phyloP scores from a whole-genome alignment of 202 grass and related monocot species.

The Eragrostis tef region DNA sequence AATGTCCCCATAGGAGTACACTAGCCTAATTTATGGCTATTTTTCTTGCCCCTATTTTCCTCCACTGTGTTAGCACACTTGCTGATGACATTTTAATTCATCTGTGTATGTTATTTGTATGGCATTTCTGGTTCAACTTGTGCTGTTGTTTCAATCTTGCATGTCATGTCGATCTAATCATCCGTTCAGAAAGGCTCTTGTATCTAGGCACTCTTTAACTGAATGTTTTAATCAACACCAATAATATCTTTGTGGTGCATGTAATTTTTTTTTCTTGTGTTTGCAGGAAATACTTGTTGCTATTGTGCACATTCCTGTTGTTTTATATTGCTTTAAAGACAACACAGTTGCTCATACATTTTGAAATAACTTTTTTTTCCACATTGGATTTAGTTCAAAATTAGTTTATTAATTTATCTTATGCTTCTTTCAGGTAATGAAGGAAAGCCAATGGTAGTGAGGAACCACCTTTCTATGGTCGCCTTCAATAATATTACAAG shows the following conservation, averaged over 20 bases:
- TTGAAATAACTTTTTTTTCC: background rate
- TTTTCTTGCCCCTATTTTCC: background rate
- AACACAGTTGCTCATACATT: no score
- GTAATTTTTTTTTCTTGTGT: background rate
- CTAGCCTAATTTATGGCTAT: constrained; percentile 4
- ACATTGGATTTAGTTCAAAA: background rate
- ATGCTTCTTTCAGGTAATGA: constrained; percentile 57
- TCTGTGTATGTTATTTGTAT: background rate
- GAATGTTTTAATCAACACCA: background rate
- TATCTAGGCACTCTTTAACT: background rate
- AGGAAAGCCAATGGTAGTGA: constrained; percentile 62
- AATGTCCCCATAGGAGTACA: background rate
- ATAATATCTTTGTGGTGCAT: background rate
- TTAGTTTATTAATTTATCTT: constrained; percentile 18
- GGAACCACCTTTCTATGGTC: constrained; percentile 75
- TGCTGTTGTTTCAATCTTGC: constrained; percentile 1
- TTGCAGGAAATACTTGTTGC: background rate
- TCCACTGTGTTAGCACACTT: background rate
- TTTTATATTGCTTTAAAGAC: background rate
- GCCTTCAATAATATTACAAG: constrained; percentile 99
- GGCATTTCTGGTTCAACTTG: background rate
- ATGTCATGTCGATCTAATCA: background rate
- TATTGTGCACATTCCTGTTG: background rate
- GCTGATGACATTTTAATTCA: background rate
- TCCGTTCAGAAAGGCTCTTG: background rate